Evolutionary conservation across 306 rosid species (phyloP), one percentile per base, ranked within the genome.

Genomic region (Dalbergia oliveri): DNA sequence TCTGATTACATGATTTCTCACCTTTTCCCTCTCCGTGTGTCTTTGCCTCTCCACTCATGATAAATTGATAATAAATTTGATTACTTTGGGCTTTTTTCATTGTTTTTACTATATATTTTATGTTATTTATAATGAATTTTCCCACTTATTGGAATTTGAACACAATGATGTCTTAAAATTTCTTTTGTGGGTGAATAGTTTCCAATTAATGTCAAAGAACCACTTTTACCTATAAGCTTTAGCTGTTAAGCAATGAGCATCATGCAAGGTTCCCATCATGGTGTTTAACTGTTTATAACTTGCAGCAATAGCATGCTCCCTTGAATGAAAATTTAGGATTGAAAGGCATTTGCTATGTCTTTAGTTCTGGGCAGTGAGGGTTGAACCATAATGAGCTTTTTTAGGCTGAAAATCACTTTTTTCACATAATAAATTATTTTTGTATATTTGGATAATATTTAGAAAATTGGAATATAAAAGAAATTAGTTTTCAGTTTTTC

Each of bases 181-280:
- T 57, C 41, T 58, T 73, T 73, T 18, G 12, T 18, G 45, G 39
- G 56, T 57, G 41, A 56, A 56, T 19, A 19, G 57, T 9, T 73
- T 73, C 15, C 16, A 74, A 41, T 33, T 15, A 12, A 31, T 62
- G 39, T 51, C 13, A 51, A 63, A 26, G 57, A 63, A 63, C 49
- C 39, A 49, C 7, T 63, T 76, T 63, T 35, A 76, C 15, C 39
- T 33, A n/a, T 44, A 47, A 37, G 49, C 21, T 75, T 62, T 62
- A 62, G 35, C 49, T 31, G 13, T 23, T 11, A 37, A 6, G 41
- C 41, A 37, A 37, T 26, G 6, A 75, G 21, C 34, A n/a, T 63
- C 49, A 18, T 4, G 8, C 15, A 47, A 14, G 11, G 62, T 44
- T 31, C 31, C 12, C 15, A n/a, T 44, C 50, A 51, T 16, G 15